Percentiles rank a stretch among this genome's conserved stretches.
Evolutionary conservation across 805 yeast species (phyloP).

Genomic region (Schwanniomyces yamadae): DNA sequence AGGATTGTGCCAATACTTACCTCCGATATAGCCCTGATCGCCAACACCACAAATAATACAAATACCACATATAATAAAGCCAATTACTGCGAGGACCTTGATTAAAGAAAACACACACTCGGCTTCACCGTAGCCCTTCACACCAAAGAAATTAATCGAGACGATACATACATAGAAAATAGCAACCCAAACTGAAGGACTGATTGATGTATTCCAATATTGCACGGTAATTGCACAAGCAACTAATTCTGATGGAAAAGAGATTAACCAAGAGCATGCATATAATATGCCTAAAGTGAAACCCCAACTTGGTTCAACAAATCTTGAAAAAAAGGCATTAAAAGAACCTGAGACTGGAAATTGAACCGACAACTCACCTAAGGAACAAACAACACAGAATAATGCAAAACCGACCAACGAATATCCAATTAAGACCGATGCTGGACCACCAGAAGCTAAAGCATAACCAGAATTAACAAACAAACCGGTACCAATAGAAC

Average conservation of each 20-base stretch:
- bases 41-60: constrained; percentile 40
- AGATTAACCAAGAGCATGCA: constrained; percentile 39
- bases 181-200: constrained; percentile 39
- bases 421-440: constrained; percentile 53
- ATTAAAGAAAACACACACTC: constrained; percentile 31
- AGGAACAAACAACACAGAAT: constrained; percentile 58
- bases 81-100: constrained; percentile 35
- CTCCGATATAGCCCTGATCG: constrained; percentile 37
- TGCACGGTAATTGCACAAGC: constrained; percentile 38
- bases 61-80: constrained; percentile 36
- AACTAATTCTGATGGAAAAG: constrained; percentile 36
- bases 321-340: constrained; percentile 37
- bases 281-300: constrained; percentile 42
- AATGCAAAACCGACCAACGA: constrained; percentile 57
- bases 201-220: constrained; percentile 33
- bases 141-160: constrained; percentile 33
- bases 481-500: constrained; percentile 50
- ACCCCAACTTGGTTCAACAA: constrained; percentile 40
- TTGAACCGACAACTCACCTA: constrained; percentile 63
- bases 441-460: constrained; percentile 42
- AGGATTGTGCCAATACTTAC: constrained; percentile 28
- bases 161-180: constrained; percentile 31
- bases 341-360: constrained; percentile 41
- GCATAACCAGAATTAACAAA: constrained; percentile 38
- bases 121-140: constrained; percentile 38